phyloP scores from a whole-genome alignment of 225 moss, liverwort and hornwort genomes.

The Anthoceros angustus region DNA sequence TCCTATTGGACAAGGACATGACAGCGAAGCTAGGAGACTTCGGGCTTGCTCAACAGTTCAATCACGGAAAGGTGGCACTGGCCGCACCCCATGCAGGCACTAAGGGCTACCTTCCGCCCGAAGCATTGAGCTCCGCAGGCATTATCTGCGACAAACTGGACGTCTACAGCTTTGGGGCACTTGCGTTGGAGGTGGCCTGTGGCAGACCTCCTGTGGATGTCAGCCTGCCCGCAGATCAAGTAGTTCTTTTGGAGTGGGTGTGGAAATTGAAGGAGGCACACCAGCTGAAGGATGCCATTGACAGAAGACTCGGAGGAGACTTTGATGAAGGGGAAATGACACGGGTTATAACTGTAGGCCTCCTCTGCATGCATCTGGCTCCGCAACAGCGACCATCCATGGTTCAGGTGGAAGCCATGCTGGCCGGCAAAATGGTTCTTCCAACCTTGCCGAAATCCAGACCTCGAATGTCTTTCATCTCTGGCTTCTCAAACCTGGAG shows the following conservation, averaged over 20 bases:
- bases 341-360: slow-evolving; percentile 18
- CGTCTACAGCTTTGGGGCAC: slow-evolving; percentile 29
- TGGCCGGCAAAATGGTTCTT: slow-evolving; percentile 14
- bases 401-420: slow-evolving; percentile 25
- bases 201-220: slow-evolving; percentile 17
- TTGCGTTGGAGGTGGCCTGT: slow-evolving; percentile 23
- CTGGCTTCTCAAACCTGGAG: background rate
- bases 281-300: slow-evolving; percentile 13
- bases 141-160: slow-evolving; percentile 30
- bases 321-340: slow-evolving; percentile 18
- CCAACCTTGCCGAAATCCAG: background rate
- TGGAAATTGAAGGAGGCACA: slow-evolving; percentile 20
- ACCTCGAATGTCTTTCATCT: background rate
- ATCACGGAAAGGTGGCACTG: slow-evolving; percentile 24
- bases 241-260: slow-evolving; percentile 29
- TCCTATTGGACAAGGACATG: slow-evolving; percentile 33
- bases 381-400: slow-evolving; percentile 24
- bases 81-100: slow-evolving; percentile 40
- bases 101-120: slow-evolving; percentile 30
- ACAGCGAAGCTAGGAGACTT: slow-evolving; percentile 47
- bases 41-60: slow-evolving; percentile 32
- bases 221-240: slow-evolving; percentile 3
- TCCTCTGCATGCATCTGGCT: slow-evolving; percentile 40
- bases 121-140: slow-evolving; percentile 11
- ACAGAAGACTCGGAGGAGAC: slow-evolving; percentile 5